Conservation (phyloP, 202 grass and related monocot species). For the Setaria italica region DNA sequence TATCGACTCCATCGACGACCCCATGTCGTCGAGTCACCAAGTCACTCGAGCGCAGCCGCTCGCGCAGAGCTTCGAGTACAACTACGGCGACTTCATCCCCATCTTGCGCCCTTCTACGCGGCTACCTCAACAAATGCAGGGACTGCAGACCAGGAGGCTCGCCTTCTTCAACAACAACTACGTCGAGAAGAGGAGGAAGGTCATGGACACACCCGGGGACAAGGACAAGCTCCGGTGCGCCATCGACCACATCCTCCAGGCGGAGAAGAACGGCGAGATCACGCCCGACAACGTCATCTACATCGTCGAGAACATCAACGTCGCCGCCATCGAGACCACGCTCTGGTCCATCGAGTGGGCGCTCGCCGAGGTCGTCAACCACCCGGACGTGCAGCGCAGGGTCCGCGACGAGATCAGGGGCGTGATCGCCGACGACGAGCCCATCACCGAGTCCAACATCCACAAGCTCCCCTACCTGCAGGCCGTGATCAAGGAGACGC, state of each 20-base stretch:
- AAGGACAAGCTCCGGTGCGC: conserved; percentile 65
- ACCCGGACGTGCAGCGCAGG: conserved; percentile 64
- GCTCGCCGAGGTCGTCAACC: conserved; percentile 85
- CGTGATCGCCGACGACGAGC: conserved; percentile 56
- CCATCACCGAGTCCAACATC: conserved; percentile 70
- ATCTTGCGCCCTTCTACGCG: conserved; percentile 69
- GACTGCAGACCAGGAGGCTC: conserved; percentile 64
- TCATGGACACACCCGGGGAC: conserved; percentile 38
- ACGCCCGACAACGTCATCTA: conserved; percentile 91
- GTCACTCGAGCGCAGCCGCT: conserved; percentile 60
- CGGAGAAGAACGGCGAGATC: conserved; percentile 82
- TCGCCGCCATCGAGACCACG: conserved; percentile 83
- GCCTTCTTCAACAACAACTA: conserved; percentile 86
- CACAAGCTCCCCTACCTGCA: conserved; percentile 70
- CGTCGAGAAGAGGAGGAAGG: conserved; percentile 75
- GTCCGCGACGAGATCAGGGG: conserved; percentile 64
- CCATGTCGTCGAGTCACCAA: conserved; percentile 58
- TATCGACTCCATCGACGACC: conserved; percentile 84
- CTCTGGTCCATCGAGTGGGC: conserved; percentile 91
- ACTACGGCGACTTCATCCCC: conserved; percentile 79
- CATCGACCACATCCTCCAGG: conserved; percentile 82
- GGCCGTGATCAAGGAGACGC: conserved; percentile 85
- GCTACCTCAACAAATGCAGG: conserved; percentile 65
- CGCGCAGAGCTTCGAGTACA: conserved; percentile 67
- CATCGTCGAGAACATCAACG: conserved; percentile 98